These are phyloP conservation scores for Datisca glomerata DNA, from an alignment of 306 rosid genomes.

Conservation along the genomic window DNA sequence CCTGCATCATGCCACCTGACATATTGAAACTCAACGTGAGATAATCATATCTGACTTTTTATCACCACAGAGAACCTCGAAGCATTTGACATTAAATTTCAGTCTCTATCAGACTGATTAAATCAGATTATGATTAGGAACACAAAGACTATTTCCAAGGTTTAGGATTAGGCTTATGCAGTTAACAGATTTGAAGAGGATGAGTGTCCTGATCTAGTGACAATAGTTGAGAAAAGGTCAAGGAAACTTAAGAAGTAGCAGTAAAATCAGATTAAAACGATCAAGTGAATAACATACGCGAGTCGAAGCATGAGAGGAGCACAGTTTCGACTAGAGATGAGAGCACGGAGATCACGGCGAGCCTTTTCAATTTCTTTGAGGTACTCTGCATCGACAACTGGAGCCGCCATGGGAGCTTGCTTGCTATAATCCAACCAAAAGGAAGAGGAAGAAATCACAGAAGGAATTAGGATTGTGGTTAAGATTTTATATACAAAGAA, in stretches of 20 bases:
- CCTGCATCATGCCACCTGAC: conserved; percentile 89
- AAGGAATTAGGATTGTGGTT: neutral
- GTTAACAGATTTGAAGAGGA: too few species aligned
- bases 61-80: too few species aligned
- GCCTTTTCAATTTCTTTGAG: conserved; percentile 48
- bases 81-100: too few species aligned
- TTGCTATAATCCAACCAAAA: neutral
- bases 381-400: conserved; percentile 29
- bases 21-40: neutral
- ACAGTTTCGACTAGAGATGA: conserved; percentile 42
- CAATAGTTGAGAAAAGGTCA: neutral
- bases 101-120: neutral
- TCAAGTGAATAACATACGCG: conserved; percentile 34
- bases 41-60: too few species aligned
- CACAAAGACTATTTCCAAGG: too few species aligned
- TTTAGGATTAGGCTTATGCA: too few species aligned
- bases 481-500: neutral
- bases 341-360: conserved; percentile 66
- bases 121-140: neutral
- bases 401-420: conserved; percentile 16
- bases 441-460: neutral
- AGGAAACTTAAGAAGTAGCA: neutral
- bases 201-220: neutral
- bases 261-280: neutral
- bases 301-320: conserved; percentile 90